Conservation (phyloP, 352 stramenopile species). For the Aphanomyces invadans region DNA sequence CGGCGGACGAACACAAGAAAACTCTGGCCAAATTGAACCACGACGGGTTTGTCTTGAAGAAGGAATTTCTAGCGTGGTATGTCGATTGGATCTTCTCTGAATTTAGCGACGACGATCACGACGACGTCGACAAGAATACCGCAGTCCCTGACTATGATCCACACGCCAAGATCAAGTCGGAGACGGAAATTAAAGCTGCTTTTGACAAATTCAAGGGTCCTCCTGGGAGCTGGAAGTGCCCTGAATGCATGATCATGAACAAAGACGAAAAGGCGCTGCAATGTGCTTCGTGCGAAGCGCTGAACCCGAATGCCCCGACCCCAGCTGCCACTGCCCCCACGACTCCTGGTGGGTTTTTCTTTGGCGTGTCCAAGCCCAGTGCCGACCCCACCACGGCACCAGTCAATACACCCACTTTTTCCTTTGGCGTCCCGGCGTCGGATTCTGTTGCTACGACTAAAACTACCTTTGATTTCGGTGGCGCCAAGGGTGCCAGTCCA, state of each 20-base stretch:
- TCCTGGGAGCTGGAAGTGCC: constrained; percentile 13
- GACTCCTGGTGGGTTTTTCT: constrained; percentile 24
- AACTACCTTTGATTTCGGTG: background rate
- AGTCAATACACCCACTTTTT: constrained; percentile 37
- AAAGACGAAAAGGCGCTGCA: constrained; percentile 27
- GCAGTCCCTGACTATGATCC: constrained; percentile 7
- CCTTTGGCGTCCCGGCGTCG: constrained; percentile 30
- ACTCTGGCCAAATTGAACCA: constrained; percentile 36
- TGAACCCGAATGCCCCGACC: constrained; percentile 31
- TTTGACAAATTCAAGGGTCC: constrained; percentile 43
- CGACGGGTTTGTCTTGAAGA: constrained; percentile 43
- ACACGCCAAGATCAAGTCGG: constrained; percentile 38
- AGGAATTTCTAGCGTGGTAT: constrained; percentile 57
- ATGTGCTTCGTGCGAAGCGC: constrained; percentile 41
- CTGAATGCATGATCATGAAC: background rate
- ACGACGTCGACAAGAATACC: constrained; percentile 32
- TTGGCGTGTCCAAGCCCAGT: constrained; percentile 15
- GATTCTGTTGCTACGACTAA: background rate
- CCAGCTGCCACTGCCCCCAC: background rate
- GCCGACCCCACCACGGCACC: constrained; percentile 4
- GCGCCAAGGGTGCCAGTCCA: no score
- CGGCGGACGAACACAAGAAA: constrained; percentile 41
- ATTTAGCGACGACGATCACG: constrained; percentile 40
- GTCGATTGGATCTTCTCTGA: constrained; percentile 49
- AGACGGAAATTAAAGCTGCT: constrained; percentile 41